Evolutionary conservation across 2,329 filamentous ascomycete species (phyloP), one percentile per base, ranked within the genome.

Genomic region (Ophiostoma tasmaniense): DNA sequence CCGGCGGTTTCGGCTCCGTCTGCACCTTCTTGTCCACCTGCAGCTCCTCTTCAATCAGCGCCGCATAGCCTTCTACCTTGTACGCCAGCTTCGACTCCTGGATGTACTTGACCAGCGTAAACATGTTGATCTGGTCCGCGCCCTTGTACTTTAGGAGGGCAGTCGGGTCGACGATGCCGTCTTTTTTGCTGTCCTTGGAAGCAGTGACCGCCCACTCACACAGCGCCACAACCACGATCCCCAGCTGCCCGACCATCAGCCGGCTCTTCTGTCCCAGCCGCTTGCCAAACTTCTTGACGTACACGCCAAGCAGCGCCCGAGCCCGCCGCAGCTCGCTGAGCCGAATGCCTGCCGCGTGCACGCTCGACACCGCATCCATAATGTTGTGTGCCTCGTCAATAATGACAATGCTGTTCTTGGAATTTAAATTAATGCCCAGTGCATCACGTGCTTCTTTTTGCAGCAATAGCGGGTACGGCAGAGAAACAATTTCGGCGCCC

Each of bases 371-470:
- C 0, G 94, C 93, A 77, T 97, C 93, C 90, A 97, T 97, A 67
- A 99, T 86, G 75, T 99, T 99, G 77, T 99, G 95, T 0, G 95
- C 95, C 80, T 99, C 95, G 73, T 99, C 95, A 65, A 99, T 91
- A 33, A 99, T 90, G n/a, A 99, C 88, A 0, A 99, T 83, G 75
- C 96, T 95, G 5, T 89, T 88, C 37, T 61, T 52, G 2, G 66
- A 64, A 74, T 96, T 93, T 10, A 99, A 79, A 30, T 90, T 94
- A 61, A 99, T 88, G 0, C 90, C 90, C 0, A 99, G 83, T 0
- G 95, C 93, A 71, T 98, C 93, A 66, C 95, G 84, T 0, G 95
- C 93, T 3, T 88, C 91, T 74, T 89, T 91, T 75, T 98, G 95
- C 2, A 99, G 81, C 0, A 99, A 83, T 7, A 99, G 79, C 1